Conservation (phyloP, 2,329 filamentous ascomycete species). For the Diaporthe capsici region DNA sequence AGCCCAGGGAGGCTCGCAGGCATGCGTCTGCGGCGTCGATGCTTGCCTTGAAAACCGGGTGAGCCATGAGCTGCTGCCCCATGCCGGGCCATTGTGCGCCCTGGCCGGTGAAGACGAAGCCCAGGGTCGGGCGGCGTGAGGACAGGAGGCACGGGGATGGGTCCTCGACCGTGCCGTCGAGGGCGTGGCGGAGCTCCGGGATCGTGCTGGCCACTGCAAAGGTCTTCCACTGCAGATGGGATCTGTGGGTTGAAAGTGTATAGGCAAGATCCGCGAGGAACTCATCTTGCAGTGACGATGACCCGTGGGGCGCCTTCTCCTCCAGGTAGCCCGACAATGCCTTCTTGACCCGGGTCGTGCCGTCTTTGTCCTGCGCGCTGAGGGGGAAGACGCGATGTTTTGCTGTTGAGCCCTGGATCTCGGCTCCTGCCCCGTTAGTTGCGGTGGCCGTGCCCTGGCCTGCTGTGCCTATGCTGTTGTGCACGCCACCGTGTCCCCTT, state of each 20-base stretch:
- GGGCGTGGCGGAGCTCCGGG: background rate
- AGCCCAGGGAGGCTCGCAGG: constrained; percentile 20
- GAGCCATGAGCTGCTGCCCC: constrained; percentile 41
- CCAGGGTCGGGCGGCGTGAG: constrained; percentile 2
- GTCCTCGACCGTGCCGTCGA: background rate
- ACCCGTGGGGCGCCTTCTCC: background rate
- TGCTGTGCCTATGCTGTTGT: background rate
- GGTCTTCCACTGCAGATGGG: constrained; percentile 9
- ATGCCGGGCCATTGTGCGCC: constrained; percentile 44
- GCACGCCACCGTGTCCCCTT: background rate
- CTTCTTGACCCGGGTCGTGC: background rate
- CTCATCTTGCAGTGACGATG: background rate
- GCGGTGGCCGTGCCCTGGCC: background rate
- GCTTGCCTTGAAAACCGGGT: constrained; percentile 25
- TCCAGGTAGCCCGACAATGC: background rate
- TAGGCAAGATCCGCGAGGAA: constrained; percentile 13
- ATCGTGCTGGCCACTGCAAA: constrained; percentile 16
- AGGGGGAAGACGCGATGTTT: background rate
- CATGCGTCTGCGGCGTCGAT: background rate
- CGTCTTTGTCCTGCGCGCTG: background rate
- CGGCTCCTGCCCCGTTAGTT: background rate
- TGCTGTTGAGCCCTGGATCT: background rate
- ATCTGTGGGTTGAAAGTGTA: background rate
- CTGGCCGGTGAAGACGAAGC: constrained; percentile 42
- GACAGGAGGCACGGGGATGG: background rate